Evolutionary conservation across 768 basidiomycete genomes (phyloP), one percentile per base, ranked within the genome.

Genomic region (Mycena vitilis): DNA sequence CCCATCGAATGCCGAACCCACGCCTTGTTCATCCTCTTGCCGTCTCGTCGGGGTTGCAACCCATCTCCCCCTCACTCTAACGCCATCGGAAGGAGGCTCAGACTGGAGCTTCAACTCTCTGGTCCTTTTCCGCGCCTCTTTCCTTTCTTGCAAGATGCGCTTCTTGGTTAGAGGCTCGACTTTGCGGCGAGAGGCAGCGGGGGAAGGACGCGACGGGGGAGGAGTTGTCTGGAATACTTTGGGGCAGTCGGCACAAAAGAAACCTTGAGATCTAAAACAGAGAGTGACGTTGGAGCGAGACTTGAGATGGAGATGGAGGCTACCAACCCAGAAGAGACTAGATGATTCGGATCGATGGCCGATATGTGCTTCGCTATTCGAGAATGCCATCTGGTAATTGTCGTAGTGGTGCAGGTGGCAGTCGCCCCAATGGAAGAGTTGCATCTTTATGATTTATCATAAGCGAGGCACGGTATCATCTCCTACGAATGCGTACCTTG

Each of bases 11-110:
- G 40, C 40, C 18, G 44, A 45, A 45, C 18, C 44, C 13, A 45
- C 44, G 13, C 44, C 44, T 45, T 42, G 40, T 57, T 80, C 73
- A 51, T 82, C 78, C 70, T 80, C 76, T 65, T 88, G 86, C 44
- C 85, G 82, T 72, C 79, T 84, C 44, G 87, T 85, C 68, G 79
- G 75, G 61, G 89, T 84, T 30, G 90, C 78, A 37, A 83, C 71
- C 89, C 90, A 91, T 60, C 85, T 83, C 18, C 89, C 90, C 68
- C 90, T 82, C 64, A 91, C 84, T 60, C 80, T 80, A 53, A 88
- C 77, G 13, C 85, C 86, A 52, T 78, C 68, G 60, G 74, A 71
- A 38, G 77, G 71, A 65, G 78, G 76, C 56, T 78, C 80, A 13
- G 78, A 67, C 47, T 73, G 77, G 70, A 80, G 74, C 68, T 76